Base-by-base conservation (phyloP, 225 moss, liverwort and hornwort species). In the Neckera pumila region DNA sequence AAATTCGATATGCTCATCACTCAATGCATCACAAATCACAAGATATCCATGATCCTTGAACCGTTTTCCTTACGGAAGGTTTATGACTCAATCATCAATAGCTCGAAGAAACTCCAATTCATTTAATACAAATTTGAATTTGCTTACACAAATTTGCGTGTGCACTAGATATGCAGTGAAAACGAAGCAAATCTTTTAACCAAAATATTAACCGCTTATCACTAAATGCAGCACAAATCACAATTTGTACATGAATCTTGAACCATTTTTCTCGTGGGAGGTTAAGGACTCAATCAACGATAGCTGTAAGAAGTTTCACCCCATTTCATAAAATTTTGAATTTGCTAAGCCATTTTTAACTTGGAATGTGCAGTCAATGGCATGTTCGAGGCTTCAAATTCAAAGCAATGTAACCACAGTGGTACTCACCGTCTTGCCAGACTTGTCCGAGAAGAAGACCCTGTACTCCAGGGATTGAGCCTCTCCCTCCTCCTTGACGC, bases 381-480 rank as follows among this genome's bases (percentile, higher is more conserved):
- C 57, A 79, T 79, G 28, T 19, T 58, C 27, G 79, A 58, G 28
- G 8, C 59, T 40, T 79, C 58, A 43, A 84, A 72, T 84, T 34
- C 58, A 43, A 58, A 84, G 43, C 43, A 58, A 45, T n/a, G 38
- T 47, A 56, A 73, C 40, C 21, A 17, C 26, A 60, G 22, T 45
- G 4, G 33, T 25, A 62, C 90, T 86, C 67, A 96, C 97, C 91
- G 92, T 95, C 86, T 93, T 97, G 82, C 97, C 96, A 42, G 85
- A 90, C 80, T 92, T 94, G 71, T 95, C 94, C 15, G 93, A 91
- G 89, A 96, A 92, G 91, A 95, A 97, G 47, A 97, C 95, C n/a
- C 96, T 90, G 77, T 95, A 96, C 58, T 97, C 95, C 62, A 96
- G 65, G 60, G 96, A 91, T 81, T 94, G 89, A 16, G 93, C 84